Evolutionary conservation across 495 filamentous ascomycete species (phyloP).

Genomic region (Trichocladium uniseriatum): DNA sequence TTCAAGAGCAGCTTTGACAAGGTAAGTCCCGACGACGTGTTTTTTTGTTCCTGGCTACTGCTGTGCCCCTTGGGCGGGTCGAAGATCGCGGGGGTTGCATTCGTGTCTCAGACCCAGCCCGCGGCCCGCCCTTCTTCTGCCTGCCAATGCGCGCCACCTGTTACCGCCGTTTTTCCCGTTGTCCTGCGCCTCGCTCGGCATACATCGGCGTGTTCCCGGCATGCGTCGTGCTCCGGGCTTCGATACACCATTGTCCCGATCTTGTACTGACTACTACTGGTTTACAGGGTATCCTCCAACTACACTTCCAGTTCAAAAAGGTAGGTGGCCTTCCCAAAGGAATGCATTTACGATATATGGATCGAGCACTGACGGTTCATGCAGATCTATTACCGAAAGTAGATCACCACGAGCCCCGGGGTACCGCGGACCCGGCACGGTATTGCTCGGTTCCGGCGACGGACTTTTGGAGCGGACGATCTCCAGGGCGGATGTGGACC

Average conservation of each 20-base stretch:
- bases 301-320: constrained; percentile 98
- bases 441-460: background rate
- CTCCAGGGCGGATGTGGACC: background rate
- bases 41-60: constrained; percentile 1
- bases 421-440: background rate
- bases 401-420: constrained; percentile 8
- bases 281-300: constrained; percentile 77
- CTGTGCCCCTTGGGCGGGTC: constrained; percentile 1
- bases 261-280: constrained; percentile 16
- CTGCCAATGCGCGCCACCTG: constrained; percentile 6
- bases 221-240: background rate
- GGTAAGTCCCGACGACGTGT: constrained; percentile 44
- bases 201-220: background rate
- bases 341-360: background rate
- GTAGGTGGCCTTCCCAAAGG: constrained; percentile 21
- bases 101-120: constrained; percentile 6
- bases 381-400: constrained; percentile 63
- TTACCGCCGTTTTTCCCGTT: constrained; percentile 1
- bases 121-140: constrained; percentile 5
- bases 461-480: background rate
- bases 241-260: background rate
- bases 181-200: background rate
- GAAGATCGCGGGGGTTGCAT: constrained; percentile 1
- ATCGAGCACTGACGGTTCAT: constrained; percentile 31
- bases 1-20: constrained; percentile 98